These are phyloP conservation scores for Rhododendron henanense DNA, from an alignment of 148 eudicot genomes.

Conservation along the genomic window DNA sequence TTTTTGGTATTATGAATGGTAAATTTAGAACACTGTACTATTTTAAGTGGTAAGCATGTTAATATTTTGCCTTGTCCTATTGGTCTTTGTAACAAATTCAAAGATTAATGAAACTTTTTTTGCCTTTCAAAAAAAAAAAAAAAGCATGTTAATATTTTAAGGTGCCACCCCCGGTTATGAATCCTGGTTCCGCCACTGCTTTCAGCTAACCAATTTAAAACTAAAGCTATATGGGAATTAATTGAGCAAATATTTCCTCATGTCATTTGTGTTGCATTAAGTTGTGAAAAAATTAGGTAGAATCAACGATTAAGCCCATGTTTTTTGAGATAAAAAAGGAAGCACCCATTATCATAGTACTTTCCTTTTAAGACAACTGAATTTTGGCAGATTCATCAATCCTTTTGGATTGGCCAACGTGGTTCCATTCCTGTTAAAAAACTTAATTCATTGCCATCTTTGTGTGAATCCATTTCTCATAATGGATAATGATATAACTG, in stretches of 20 bases:
- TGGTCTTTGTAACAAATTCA: too few species aligned
- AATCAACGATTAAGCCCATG: not conserved
- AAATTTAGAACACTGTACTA: too few species aligned
- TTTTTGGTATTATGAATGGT: too few species aligned
- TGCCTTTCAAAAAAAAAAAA: too few species aligned
- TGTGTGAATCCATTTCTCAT: conserved; percentile 8
- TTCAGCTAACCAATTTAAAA: not conserved
- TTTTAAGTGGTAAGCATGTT: too few species aligned
- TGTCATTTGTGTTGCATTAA: not conserved
- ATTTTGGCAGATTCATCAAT: not conserved
- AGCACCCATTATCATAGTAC: not conserved
- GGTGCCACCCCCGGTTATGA: too few species aligned
- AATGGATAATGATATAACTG: not conserved
- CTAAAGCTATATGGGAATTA: not conserved
- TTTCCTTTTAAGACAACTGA: not conserved
- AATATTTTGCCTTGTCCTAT: too few species aligned
- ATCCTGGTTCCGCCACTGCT: too few species aligned
- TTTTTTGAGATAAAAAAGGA: not conserved
- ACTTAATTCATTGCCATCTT: conserved; percentile 1
- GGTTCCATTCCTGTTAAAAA: not conserved
- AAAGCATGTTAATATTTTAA: too few species aligned
- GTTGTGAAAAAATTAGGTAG: not conserved
- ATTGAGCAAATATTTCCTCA: not conserved
- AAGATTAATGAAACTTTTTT: too few species aligned
- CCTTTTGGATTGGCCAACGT: not conserved